A percentile compares a stretch with the other conserved stretches of the same genome.
These are phyloP conservation scores for Chlorophyllum brunneum DNA, from an alignment of 768 basidiomycete species.

Conservation along the genomic window DNA sequence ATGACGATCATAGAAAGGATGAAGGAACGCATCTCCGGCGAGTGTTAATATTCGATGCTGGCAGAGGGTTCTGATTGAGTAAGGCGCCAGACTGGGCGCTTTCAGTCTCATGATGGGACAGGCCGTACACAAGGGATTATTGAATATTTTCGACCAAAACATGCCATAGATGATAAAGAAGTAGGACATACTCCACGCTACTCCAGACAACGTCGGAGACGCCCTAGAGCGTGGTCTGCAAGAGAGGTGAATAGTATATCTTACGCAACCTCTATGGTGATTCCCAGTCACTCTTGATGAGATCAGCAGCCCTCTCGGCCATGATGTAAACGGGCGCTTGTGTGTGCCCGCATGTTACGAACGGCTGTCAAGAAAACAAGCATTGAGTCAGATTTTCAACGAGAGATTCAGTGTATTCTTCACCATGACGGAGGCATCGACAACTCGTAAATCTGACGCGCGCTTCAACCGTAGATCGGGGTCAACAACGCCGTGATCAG, in stretches of 20 bases:
- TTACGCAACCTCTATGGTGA: neutral
- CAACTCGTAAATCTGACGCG: slow-evolving; percentile 32
- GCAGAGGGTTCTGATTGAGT: no score
- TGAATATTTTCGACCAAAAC: no score
- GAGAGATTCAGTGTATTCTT: slow-evolving; percentile 9
- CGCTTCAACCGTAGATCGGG: slow-evolving; percentile 34
- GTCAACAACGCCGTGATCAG: slow-evolving; percentile 32
- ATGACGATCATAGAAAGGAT: no score
- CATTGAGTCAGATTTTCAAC: neutral
- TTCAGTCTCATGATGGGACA: no score
- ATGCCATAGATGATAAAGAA: no score
- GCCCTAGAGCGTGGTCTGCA: neutral
- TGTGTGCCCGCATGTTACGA: slow-evolving; percentile 9
- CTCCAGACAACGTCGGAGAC: no score
- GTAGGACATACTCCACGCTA: no score
- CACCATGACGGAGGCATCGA: slow-evolving; percentile 37
- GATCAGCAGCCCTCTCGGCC: slow-evolving; percentile 14
- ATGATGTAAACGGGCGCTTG: slow-evolving; percentile 16
- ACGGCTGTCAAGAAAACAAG: slow-evolving; percentile 8
- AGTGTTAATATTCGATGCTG: no score
- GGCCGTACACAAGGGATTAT: no score
- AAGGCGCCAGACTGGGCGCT: no score
- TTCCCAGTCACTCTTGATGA: slow-evolving; percentile 14
- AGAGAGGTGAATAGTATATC: neutral
- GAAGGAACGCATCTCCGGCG: no score